A percentile compares a stretch with the other conserved stretches of the same genome.
Evolutionary conservation across 2,329 filamentous ascomycete species (phyloP).

Genomic region (Apiospora pterosperma): DNA sequence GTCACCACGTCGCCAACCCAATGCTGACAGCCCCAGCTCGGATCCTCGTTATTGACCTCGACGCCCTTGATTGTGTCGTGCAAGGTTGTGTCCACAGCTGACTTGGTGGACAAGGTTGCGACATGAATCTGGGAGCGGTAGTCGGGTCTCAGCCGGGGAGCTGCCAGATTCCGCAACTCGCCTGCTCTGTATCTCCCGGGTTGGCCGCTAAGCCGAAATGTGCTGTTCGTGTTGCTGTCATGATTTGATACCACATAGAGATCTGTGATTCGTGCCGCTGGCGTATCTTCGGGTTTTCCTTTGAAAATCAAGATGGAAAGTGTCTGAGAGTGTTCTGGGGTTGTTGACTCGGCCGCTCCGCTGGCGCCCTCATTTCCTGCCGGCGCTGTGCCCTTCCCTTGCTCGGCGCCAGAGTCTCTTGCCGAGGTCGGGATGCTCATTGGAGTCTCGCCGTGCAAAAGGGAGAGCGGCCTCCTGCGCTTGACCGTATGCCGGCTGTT

Average conservation of each 20-base stretch:
- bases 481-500: background rate
- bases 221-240: constrained; percentile 24
- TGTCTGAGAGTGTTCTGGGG: background rate
- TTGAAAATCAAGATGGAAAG: constrained; percentile 29
- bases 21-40: constrained; percentile 10
- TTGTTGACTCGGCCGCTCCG: background rate
- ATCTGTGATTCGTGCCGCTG: constrained; percentile 25
- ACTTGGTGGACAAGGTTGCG: constrained; percentile 6
- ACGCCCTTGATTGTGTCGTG: constrained; percentile 7
- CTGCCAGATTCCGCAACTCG: constrained; percentile 21
- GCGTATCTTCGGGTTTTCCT: constrained; percentile 25
- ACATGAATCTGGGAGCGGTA: constrained; percentile 20
- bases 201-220: constrained; percentile 24
- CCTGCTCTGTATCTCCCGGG: constrained; percentile 21
- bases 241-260: constrained; percentile 25
- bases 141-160: constrained; percentile 21
- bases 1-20: constrained; percentile 12
- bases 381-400: background rate
- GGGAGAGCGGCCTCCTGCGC: background rate
- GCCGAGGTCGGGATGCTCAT: background rate
- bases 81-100: constrained; percentile 6
- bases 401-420: background rate
- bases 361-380: background rate
- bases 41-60: constrained; percentile 8
- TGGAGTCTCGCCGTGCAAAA: background rate